Conservation (phyloP, 176 grass and related monocot species). For the Alopecurus myosuroides region DNA sequence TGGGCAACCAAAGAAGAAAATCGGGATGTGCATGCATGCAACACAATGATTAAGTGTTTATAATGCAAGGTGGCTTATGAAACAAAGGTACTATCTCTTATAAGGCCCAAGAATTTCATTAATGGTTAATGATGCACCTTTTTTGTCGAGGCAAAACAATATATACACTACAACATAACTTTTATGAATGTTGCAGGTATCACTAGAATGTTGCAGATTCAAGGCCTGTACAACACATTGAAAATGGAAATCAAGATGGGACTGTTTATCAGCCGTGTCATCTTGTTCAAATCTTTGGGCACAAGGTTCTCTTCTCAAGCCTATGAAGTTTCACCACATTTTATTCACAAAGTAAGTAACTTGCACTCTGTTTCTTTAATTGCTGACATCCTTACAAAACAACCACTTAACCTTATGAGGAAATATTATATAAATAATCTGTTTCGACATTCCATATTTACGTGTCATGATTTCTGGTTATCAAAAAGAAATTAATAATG, state of each 20-base stretch:
- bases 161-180: background rate
- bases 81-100: constrained; percentile 68
- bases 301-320: constrained; percentile 85
- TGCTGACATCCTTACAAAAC: constrained; percentile 2
- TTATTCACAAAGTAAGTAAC: constrained; percentile 90
- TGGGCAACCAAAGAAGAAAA: constrained; percentile 96
- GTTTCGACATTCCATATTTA: background rate
- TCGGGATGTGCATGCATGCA: constrained; percentile 91
- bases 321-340: constrained; percentile 89
- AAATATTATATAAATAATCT: constrained; percentile 13
- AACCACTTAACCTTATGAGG: constrained; percentile 8
- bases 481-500: constrained; percentile 98
- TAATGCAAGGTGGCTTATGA: constrained; percentile 85
- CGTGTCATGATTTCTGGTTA: constrained; percentile 23
- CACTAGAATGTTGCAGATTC: constrained; percentile 97
- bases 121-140: background rate
- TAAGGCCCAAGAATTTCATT: background rate
- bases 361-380: constrained; percentile 17
- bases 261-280: constrained; percentile 88
- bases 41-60: constrained; percentile 99
- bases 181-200: constrained; percentile 56
- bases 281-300: constrained; percentile 92
- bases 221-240: constrained; percentile 83
- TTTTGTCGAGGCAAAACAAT: constrained; percentile 9
- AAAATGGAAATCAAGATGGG: constrained; percentile 98